Conservation (phyloP, 176 grass and related monocot species). For the Raddia guianensis region DNA sequence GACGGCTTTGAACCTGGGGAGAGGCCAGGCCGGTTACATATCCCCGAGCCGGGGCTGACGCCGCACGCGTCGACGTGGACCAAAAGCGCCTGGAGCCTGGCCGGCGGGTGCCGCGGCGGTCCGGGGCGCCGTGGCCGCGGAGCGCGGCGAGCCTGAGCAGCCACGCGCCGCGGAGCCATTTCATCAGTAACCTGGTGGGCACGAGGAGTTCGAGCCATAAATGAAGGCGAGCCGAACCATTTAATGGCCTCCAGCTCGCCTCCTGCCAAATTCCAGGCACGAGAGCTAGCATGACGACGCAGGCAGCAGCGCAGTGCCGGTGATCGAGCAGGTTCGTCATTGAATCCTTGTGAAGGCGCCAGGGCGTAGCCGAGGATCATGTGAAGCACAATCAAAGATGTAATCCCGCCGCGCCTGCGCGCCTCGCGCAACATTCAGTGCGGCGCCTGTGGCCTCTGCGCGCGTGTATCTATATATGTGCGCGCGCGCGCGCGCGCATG, state of each 20-base stretch:
- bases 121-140: not conserved
- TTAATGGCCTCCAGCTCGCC: constrained; percentile 25
- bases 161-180: constrained; percentile 44
- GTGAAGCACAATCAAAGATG: constrained; percentile 77
- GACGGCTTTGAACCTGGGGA: too few species aligned
- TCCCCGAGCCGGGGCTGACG: constrained; percentile 36
- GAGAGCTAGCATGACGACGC: not conserved
- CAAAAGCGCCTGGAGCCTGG: constrained; percentile 23
- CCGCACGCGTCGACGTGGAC: constrained; percentile 20
- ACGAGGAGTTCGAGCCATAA: constrained; percentile 53
- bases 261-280: constrained; percentile 3
- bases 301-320: not conserved
- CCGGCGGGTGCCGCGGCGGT: not conserved
- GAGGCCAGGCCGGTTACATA: too few species aligned
- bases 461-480: not conserved
- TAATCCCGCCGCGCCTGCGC: constrained; percentile 25
- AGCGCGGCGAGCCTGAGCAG: constrained; percentile 36
- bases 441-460: not conserved
- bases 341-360: constrained; percentile 67
- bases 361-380: constrained; percentile 64
- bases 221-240: constrained; percentile 10
- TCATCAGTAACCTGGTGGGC: constrained; percentile 49
- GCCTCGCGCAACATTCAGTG: constrained; percentile 38
- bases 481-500: not conserved
- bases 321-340: constrained; percentile 41